These are phyloP conservation scores for Oxalis stricta DNA, from an alignment of 441 rosid genomes.

Conservation along the genomic window DNA sequence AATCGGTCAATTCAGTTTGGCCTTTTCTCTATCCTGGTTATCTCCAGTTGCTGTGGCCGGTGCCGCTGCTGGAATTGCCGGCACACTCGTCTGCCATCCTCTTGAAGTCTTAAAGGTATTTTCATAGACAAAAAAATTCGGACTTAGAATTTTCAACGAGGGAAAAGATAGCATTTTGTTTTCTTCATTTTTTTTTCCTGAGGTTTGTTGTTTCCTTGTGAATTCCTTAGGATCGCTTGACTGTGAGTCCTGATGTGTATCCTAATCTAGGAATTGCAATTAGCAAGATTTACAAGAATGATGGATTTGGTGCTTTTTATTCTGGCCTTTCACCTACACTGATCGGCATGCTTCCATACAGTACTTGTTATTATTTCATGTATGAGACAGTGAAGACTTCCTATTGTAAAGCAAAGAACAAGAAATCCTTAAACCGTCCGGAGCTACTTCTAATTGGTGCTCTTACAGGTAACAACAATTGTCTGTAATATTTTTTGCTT, in stretches of 20 bases:
- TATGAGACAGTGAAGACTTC: conserved; percentile 70
- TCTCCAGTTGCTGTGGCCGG: conserved; percentile 93
- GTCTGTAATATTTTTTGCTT: background rate
- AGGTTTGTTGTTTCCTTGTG: conserved; percentile 5
- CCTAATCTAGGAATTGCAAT: conserved; percentile 68
- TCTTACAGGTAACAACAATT: conserved; percentile 44
- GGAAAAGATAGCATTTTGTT: background rate
- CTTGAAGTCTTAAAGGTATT: conserved; percentile 93
- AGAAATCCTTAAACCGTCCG: conserved; percentile 64
- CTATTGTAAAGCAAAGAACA: conserved; percentile 61
- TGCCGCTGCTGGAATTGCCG: conserved; percentile 86
- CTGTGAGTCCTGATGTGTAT: conserved; percentile 71
- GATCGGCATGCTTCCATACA: conserved; percentile 95
- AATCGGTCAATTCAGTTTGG: conserved; percentile 48
- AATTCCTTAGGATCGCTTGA: conserved; percentile 73
- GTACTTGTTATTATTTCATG: conserved; percentile 93
- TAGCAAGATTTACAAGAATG: conserved; percentile 62
- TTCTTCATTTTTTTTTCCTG: background rate
- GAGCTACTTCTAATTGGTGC: conserved; percentile 90
- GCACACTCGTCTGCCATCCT: conserved; percentile 94
- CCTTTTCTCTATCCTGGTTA: conserved; percentile 64
- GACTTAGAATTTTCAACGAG: background rate
- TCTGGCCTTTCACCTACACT: conserved; percentile 80
- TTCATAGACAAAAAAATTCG: too few species aligned
- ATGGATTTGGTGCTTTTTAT: conserved; percentile 74